These are phyloP conservation scores for Ceratocystis alfenasii DNA, from an alignment of 2,329 filamentous ascomycete genomes.

Conservation along the genomic window DNA sequence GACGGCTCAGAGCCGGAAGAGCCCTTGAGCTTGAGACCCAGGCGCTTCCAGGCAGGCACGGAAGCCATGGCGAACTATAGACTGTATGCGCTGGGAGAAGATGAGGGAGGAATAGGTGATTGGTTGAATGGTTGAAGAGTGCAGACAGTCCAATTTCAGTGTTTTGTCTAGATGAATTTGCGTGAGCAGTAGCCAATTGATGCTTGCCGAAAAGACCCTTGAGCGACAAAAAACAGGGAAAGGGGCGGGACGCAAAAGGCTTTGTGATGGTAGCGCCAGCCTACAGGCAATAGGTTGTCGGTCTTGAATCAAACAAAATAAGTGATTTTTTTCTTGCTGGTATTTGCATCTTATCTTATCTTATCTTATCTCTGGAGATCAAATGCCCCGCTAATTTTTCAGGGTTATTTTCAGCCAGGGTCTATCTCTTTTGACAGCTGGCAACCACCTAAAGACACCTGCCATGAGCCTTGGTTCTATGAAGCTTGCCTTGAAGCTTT, in stretches of 20 bases:
- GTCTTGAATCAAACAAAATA: neutral
- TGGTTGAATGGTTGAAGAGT: neutral
- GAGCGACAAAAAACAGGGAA: neutral
- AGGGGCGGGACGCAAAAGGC: neutral
- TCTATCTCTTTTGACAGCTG: neutral
- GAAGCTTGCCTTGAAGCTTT: constrained; percentile 16
- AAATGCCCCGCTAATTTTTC: constrained; percentile 7
- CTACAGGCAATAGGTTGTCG: too few species aligned
- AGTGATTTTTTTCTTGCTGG: constrained; percentile 15
- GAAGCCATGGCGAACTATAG: constrained; percentile 35
- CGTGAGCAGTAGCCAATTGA: neutral
- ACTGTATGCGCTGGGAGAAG: constrained; percentile 32
- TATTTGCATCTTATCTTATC: constrained; percentile 8
- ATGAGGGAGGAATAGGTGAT: neutral
- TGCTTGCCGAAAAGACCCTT: neutral
- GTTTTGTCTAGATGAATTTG: neutral
- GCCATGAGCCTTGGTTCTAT: neutral
- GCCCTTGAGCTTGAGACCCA: constrained; percentile 49
- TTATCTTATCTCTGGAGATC: neutral
- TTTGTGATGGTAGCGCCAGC: neutral
- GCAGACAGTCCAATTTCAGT: neutral
- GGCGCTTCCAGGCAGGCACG: constrained; percentile 49
- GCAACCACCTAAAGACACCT: neutral
- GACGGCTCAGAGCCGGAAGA: constrained; percentile 28
- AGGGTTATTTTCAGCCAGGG: neutral